These are phyloP conservation scores for Trematosphaeria pertusa DNA, from an alignment of 2,329 filamentous ascomycete species.

Conservation along the genomic window DNA sequence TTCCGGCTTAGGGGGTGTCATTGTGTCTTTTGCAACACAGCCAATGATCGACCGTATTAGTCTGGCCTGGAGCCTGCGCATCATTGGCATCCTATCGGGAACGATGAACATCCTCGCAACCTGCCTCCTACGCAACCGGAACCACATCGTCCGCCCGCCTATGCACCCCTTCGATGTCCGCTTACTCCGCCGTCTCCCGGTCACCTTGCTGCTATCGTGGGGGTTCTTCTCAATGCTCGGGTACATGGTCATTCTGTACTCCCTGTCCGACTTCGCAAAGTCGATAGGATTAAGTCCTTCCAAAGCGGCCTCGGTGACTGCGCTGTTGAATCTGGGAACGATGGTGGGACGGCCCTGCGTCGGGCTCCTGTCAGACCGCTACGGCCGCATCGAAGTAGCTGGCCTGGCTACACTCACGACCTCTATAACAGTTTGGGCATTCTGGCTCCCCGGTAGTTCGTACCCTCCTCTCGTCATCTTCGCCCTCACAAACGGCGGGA, in stretches of 20 bases:
- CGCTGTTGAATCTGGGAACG: slow-evolving; percentile 57
- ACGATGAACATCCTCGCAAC: slow-evolving; percentile 38
- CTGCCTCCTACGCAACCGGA: slow-evolving; percentile 40
- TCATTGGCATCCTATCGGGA: slow-evolving; percentile 44
- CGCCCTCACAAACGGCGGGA: slow-evolving; percentile 52
- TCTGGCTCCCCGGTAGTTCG: slow-evolving; percentile 56
- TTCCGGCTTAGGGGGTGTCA: slow-evolving; percentile 50
- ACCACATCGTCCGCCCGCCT: slow-evolving; percentile 41
- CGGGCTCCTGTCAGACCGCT: slow-evolving; percentile 55
- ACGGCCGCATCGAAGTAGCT: slow-evolving; percentile 45
- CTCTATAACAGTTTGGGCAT: slow-evolving; percentile 48
- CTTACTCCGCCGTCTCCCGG: slow-evolving; percentile 45
- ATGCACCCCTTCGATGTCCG: slow-evolving; percentile 45
- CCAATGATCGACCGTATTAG: slow-evolving; percentile 47
- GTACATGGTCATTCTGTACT: slow-evolving; percentile 57
- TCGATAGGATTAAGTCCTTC: slow-evolving; percentile 50
- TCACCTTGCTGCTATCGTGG: slow-evolving; percentile 50
- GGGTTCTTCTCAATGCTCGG: slow-evolving; percentile 56
- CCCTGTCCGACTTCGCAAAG: slow-evolving; percentile 55
- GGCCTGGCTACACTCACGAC: slow-evolving; percentile 29
- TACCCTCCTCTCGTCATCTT: slow-evolving; percentile 55
- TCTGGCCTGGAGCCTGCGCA: slow-evolving; percentile 52
- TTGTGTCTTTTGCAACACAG: slow-evolving; percentile 38
- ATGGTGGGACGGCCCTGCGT: slow-evolving; percentile 56
- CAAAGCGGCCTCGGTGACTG: slow-evolving; percentile 52